Evolutionary conservation across 176 grass and related monocot species (phyloP), one percentile per base, ranked within the genome.

Genomic region (Olyra latifolia): DNA sequence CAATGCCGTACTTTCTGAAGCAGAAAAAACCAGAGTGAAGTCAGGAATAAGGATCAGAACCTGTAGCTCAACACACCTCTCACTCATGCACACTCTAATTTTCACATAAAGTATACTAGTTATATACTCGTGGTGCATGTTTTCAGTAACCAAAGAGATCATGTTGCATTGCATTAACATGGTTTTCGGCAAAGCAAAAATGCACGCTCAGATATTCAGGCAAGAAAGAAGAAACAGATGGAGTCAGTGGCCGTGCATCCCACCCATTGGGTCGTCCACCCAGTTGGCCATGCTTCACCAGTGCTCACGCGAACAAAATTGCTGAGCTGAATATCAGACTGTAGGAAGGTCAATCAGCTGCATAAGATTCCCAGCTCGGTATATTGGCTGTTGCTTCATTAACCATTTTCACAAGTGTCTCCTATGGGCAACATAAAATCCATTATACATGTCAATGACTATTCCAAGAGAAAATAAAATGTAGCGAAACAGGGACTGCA

Each of bases 361-460:
- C 78, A 14, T 84, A 90, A 22, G 82, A 67, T 50, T 92, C 91
- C 94, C 94, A 97, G 62, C 90, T 83, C 1, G 85, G 87, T 74
- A 94, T 97, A 62, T 66, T 97, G 32, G 76, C 72, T 38, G 89
- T 90, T 68, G 94, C 94, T 90, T 97, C 94, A 65, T 94, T 97
- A 19, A 97, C 82, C 94, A 97, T 97, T 61, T 90, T 97, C 58
- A 97, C 91, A 82, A 97, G 91, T 76, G 91, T 97, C 61, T 81
- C 89, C 94, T 97, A 59, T 49, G 41, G 38, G 28, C 35, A 83
- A 74, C 19, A 72, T 27, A 49, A 67, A 62, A 49, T 32, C 20
- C 28, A 69, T 16, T 1, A 2, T 28, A 77, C 4, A 22, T 24
- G 22, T 72, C 55, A 50, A n/a, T 2, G n/a, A 63, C 2, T 85